These are phyloP conservation scores for Waitea zeae DNA, from an alignment of 1,284 basidiomycete species.

Conservation along the genomic window DNA sequence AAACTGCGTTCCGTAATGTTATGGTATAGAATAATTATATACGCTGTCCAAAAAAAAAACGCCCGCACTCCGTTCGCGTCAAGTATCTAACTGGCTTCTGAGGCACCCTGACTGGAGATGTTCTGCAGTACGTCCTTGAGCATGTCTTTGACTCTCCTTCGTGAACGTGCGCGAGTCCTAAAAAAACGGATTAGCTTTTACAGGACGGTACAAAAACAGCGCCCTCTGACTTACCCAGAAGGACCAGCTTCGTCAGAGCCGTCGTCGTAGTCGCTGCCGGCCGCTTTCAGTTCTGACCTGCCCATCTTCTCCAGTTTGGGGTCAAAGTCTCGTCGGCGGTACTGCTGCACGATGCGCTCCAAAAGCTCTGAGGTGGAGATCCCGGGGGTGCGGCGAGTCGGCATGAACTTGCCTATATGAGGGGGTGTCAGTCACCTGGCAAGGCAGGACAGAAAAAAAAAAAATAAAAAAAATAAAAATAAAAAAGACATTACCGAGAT, in stretches of 20 bases:
- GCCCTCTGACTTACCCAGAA: not conserved
- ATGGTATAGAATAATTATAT: too few relatives aligned
- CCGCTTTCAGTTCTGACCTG: constrained; percentile 45
- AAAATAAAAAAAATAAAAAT: constrained; percentile 1
- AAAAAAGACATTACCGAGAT: constrained; percentile 5
- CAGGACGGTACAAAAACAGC: too few relatives aligned
- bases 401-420: constrained; percentile 74
- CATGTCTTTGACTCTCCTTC: too few relatives aligned
- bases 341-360: constrained; percentile 75
- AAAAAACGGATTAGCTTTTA: too few relatives aligned
- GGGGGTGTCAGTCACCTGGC: not conserved
- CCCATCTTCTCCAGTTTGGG: constrained; percentile 82
- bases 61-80: too few relatives aligned
- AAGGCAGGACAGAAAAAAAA: not conserved
- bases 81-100: too few relatives aligned
- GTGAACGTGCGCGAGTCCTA: too few relatives aligned
- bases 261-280: constrained; percentile 20
- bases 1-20: too few relatives aligned
- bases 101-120: too few relatives aligned
- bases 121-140: too few relatives aligned
- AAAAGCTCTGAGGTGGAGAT: constrained; percentile 89
- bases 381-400: constrained; percentile 87
- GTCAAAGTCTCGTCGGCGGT: constrained; percentile 75
- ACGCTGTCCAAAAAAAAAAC: too few relatives aligned
- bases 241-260: not conserved